phyloP scores from a whole-genome alignment of 148 eudicot genomes.

The Arctostaphylos glauca region DNA sequence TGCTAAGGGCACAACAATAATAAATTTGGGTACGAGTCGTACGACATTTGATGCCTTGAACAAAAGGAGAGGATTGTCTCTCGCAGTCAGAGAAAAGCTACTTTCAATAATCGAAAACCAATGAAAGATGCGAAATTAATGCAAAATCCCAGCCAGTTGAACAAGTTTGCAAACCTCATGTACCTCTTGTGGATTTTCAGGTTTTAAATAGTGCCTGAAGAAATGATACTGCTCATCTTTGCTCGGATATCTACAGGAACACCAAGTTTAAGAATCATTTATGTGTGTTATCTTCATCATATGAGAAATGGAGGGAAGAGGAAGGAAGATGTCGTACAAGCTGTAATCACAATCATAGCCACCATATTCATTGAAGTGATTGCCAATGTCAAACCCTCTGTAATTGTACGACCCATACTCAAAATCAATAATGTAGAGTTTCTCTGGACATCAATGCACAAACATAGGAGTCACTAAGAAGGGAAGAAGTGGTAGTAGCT shows the following conservation, averaged over 20 bases:
- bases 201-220: slow-evolving; percentile 82
- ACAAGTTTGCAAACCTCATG: slow-evolving; percentile 9
- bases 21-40: neutral
- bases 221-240: slow-evolving; percentile 88
- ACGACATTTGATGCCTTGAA: neutral
- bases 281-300: neutral
- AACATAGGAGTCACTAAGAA: slow-evolving; percentile 11
- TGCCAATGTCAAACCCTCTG: slow-evolving; percentile 97
- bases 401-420: slow-evolving; percentile 96
- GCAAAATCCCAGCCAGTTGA: slow-evolving; percentile 3
- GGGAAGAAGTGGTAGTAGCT: neutral
- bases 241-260: slow-evolving; percentile 71
- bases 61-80: no score
- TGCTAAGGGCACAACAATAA: neutral
- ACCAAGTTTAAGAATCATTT: slow-evolving; percentile 17
- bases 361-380: slow-evolving; percentile 97
- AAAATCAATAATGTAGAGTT: slow-evolving; percentile 90
- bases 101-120: neutral
- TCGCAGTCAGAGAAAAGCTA: neutral
- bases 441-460: slow-evolving; percentile 46
- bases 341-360: slow-evolving; percentile 97
- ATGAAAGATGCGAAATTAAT: slow-evolving; percentile 1
- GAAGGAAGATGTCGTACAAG: slow-evolving; percentile 49
- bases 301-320: neutral
- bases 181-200: slow-evolving; percentile 78